Conservation (phyloP, 2,329 filamentous ascomycete genomes). For the Herpotrichia juniperi region DNA sequence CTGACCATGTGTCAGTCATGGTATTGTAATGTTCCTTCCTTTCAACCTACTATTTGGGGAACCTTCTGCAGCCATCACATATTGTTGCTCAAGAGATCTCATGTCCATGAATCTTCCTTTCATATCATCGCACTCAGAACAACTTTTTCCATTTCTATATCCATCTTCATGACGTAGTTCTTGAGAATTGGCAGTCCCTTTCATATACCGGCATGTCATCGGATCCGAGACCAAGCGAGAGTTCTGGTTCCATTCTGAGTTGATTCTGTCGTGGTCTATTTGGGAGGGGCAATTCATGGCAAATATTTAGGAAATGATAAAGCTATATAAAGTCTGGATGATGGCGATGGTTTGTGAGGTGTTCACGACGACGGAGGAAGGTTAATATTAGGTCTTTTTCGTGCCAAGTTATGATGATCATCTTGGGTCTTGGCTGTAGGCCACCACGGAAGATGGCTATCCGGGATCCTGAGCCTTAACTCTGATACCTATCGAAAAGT, state of each 20-base stretch:
- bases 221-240: conserved; percentile 39
- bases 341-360: not conserved
- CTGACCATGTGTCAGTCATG: not conserved
- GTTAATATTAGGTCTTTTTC: not conserved
- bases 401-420: not conserved
- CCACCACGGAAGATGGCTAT: no score
- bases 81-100: no score
- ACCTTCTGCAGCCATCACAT: no score
- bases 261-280: conserved; percentile 30
- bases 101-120: no score
- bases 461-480: no score
- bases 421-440: not conserved
- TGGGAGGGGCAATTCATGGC: conserved; percentile 41
- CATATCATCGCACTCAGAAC: no score
- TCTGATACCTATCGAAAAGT: no score
- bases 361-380: not conserved
- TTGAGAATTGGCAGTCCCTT: conserved; percentile 38
- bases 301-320: not conserved
- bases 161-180: conserved; percentile 32
- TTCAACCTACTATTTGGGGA: no score
- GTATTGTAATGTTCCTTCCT: not conserved
- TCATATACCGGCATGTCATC: conserved; percentile 37
- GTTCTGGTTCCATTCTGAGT: conserved; percentile 39
- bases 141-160: conserved; percentile 12
- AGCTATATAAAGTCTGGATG: not conserved